These are phyloP conservation scores for Lactifluus volemus DNA, from an alignment of 768 basidiomycete genomes.

Conservation along the genomic window DNA sequence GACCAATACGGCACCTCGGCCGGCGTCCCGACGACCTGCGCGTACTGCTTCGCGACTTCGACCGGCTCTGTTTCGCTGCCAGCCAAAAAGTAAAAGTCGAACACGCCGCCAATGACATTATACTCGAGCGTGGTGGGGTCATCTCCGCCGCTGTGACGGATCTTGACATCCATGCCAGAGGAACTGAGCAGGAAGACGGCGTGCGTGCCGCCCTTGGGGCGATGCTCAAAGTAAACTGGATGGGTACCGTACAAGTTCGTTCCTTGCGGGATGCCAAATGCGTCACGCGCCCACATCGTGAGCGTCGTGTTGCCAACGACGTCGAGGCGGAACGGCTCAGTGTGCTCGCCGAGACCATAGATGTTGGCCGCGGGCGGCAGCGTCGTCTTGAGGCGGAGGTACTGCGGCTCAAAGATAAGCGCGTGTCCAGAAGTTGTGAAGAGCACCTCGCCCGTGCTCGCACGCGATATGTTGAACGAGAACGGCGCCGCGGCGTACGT, in stretches of 20 bases:
- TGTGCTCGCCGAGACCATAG: slow-evolving; percentile 73
- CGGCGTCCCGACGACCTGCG: slow-evolving; percentile 53
- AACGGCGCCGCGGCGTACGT: slow-evolving; percentile 53
- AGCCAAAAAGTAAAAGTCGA: slow-evolving; percentile 74
- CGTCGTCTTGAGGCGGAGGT: slow-evolving; percentile 58
- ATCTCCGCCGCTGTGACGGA: slow-evolving; percentile 29
- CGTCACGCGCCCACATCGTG: slow-evolving; percentile 61
- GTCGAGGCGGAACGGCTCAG: slow-evolving; percentile 52
- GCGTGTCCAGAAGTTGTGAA: slow-evolving; percentile 54
- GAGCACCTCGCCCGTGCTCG: slow-evolving; percentile 41
- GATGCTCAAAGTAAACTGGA: slow-evolving; percentile 65
- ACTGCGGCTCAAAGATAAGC: slow-evolving; percentile 70
- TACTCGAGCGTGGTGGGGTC: slow-evolving; percentile 50
- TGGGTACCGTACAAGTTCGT: slow-evolving; percentile 69
- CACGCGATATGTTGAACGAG: slow-evolving; percentile 48
- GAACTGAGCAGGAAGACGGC: slow-evolving; percentile 63
- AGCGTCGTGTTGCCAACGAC: slow-evolving; percentile 31
- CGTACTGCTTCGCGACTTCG: slow-evolving; percentile 58
- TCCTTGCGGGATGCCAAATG: slow-evolving; percentile 46
- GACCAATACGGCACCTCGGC: slow-evolving; percentile 72
- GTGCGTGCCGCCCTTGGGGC: slow-evolving; percentile 49
- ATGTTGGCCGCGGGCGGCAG: slow-evolving; percentile 57
- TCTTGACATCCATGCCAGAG: slow-evolving; percentile 72
- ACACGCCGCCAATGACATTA: slow-evolving; percentile 65
- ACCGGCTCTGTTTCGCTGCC: slow-evolving; percentile 52